Percentiles rank a stretch among this genome's conserved stretches.
These are phyloP conservation scores for Trametes meyenii DNA, from an alignment of 768 basidiomycete genomes.

Conservation along the genomic window DNA sequence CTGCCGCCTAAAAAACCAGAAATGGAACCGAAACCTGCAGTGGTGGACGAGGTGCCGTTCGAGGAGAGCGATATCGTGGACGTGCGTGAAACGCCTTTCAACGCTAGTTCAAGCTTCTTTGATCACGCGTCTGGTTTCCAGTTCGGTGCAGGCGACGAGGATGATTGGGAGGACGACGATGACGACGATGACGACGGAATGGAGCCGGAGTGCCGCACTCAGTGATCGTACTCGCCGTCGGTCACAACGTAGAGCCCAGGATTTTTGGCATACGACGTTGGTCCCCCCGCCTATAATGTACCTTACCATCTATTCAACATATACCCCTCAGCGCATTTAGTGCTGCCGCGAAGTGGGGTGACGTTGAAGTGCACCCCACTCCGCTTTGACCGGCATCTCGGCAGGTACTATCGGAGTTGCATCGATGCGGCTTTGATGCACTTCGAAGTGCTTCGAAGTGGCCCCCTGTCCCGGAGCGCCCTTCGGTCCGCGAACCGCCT, in stretches of 20 bases:
- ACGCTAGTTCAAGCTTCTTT: constrained; percentile 76
- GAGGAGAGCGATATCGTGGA: constrained; percentile 81
- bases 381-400: not conserved
- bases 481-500: no score
- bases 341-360: not conserved
- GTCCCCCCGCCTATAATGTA: constrained; percentile 6
- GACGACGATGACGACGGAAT: constrained; percentile 60
- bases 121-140: constrained; percentile 64
- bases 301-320: constrained; percentile 12
- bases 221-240: not conserved
- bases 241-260: not conserved
- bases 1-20: constrained; percentile 78
- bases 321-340: constrained; percentile 12
- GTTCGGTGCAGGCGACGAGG: constrained; percentile 68
- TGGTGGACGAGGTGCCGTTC: constrained; percentile 70
- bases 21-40: constrained; percentile 68
- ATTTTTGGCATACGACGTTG: constrained; percentile 7
- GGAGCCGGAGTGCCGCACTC: constrained; percentile 27
- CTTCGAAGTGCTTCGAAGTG: no score
- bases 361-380: no score
- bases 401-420: not conserved
- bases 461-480: no score
- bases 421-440: no score
- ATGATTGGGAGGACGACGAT: constrained; percentile 70
- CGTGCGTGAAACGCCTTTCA: constrained; percentile 80